phyloP scores from a whole-genome alignment of 2,329 filamentous ascomycete species.

The Xylariales sp. region DNA sequence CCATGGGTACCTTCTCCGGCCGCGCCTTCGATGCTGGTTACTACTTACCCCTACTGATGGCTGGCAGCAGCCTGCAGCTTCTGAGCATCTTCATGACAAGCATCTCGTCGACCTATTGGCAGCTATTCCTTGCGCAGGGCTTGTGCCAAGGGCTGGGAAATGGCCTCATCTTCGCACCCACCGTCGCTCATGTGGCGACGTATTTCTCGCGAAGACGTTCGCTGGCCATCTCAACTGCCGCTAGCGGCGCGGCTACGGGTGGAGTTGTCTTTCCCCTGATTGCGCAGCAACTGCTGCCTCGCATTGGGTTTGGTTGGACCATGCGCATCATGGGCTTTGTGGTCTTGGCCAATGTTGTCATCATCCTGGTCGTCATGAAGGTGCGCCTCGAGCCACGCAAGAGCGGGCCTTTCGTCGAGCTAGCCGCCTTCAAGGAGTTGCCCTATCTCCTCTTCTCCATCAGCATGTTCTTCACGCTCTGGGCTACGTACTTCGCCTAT shows the following conservation, averaged over 20 bases:
- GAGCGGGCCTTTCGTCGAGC: constrained; percentile 33
- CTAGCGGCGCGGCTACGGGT: constrained; percentile 15
- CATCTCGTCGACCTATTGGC: constrained; percentile 18
- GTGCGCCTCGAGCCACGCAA: constrained; percentile 31
- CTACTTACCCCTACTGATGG: constrained; percentile 10
- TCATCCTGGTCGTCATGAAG: constrained; percentile 27
- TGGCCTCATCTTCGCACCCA: constrained; percentile 29
- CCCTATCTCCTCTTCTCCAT: constrained; percentile 23
- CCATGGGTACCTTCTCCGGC: constrained; percentile 11
- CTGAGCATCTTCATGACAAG: neutral
- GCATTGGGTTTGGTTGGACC: constrained; percentile 11
- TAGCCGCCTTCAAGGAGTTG: constrained; percentile 32
- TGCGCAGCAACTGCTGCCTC: constrained; percentile 6
- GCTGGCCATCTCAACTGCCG: constrained; percentile 17
- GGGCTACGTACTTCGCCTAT: neutral
- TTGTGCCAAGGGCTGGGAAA: constrained; percentile 31
- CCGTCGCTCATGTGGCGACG: constrained; percentile 17
- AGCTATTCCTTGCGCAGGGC: constrained; percentile 32
- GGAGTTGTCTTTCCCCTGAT: constrained; percentile 6
- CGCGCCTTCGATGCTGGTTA: constrained; percentile 16
- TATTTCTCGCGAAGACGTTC: constrained; percentile 16
- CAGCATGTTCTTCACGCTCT: neutral
- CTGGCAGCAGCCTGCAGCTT: constrained; percentile 6
- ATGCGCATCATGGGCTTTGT: constrained; percentile 7
- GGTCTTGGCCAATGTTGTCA: constrained; percentile 11